These are phyloP conservation scores for Eudorina sp. DNA, from an alignment of 139 green algal genomes.

Conservation along the genomic window DNA sequence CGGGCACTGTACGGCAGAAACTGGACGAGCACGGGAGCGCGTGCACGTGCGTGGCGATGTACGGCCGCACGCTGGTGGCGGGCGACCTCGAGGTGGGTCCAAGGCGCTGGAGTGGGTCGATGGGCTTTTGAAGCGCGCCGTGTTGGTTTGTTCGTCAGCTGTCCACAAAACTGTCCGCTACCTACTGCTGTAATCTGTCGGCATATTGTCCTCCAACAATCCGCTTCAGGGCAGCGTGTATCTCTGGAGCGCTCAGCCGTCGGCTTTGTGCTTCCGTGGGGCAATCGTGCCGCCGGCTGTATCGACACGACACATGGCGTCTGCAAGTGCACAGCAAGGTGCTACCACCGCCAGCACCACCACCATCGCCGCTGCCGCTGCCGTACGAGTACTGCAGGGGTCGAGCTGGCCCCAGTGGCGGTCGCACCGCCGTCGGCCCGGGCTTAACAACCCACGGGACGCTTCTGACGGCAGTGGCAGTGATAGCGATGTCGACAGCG, in stretches of 20 bases:
- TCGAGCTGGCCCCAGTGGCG: background rate
- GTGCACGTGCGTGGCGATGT: slow-evolving; percentile 24
- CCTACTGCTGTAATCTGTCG: background rate
- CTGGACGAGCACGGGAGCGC: slow-evolving; percentile 34
- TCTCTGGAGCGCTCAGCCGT: background rate
- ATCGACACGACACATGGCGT: background rate
- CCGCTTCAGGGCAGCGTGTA: background rate
- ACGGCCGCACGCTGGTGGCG: slow-evolving; percentile 18
- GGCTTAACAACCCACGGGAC: background rate
- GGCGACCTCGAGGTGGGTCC: slow-evolving; percentile 8
- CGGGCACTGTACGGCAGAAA: background rate
- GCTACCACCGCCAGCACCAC: background rate
- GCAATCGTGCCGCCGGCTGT: background rate
- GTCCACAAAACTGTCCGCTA: too few relatives aligned
- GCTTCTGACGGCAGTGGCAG: background rate
- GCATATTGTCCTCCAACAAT: background rate
- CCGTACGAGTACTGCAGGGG: background rate
- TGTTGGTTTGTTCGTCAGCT: too few relatives aligned
- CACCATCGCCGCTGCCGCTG: background rate
- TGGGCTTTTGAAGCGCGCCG: too few relatives aligned
- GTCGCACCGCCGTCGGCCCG: background rate
- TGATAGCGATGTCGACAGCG: background rate
- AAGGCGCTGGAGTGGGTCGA: background rate
- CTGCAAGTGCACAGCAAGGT: background rate
- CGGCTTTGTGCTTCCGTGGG: background rate